A percentile compares a stretch with the other conserved stretches of the same genome.
Conservation (phyloP, 495 filamentous ascomycete genomes). For the Pyronema domesticum region DNA sequence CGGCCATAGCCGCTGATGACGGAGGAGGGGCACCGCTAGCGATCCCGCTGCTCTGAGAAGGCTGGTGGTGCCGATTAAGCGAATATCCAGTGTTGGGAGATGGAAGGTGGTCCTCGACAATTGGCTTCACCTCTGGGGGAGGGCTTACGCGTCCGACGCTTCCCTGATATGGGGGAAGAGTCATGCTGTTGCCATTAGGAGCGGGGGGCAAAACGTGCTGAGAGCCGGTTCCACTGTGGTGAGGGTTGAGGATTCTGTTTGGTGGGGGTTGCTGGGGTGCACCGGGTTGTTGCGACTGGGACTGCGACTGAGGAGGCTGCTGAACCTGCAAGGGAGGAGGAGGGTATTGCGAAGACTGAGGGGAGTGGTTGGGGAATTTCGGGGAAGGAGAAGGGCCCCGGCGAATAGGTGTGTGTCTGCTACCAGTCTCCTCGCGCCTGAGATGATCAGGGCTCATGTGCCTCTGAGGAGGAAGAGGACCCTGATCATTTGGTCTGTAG, state of each 20-base stretch:
- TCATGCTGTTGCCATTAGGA: conserved; percentile 33
- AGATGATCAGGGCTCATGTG: conserved; percentile 29
- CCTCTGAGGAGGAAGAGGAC: conserved; percentile 43
- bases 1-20: conserved; percentile 50
- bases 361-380: conserved; percentile 29
- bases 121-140: conserved; percentile 63
- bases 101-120: conserved; percentile 67
- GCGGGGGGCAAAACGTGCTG: conserved; percentile 32
- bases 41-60: conserved; percentile 47
- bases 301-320: conserved; percentile 39
- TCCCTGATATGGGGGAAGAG: conserved; percentile 27
- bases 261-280: conserved; percentile 24
- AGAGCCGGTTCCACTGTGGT: conserved; percentile 25
- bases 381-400: conserved; percentile 42
- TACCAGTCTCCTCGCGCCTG: conserved; percentile 53
- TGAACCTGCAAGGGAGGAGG: conserved; percentile 29
- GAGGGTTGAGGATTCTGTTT: conserved; percentile 50
- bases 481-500: conserved; percentile 53
- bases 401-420: conserved; percentile 37
- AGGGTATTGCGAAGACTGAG: conserved; percentile 15
- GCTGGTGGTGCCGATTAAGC: conserved; percentile 49
- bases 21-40: conserved; percentile 61
- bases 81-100: conserved; percentile 70
- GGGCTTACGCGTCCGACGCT: conserved; percentile 42
- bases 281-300: conserved; percentile 31